Evolutionary conservation across 331 rosid genomes (phyloP).

Genomic region (Prunus yedoensis): DNA sequence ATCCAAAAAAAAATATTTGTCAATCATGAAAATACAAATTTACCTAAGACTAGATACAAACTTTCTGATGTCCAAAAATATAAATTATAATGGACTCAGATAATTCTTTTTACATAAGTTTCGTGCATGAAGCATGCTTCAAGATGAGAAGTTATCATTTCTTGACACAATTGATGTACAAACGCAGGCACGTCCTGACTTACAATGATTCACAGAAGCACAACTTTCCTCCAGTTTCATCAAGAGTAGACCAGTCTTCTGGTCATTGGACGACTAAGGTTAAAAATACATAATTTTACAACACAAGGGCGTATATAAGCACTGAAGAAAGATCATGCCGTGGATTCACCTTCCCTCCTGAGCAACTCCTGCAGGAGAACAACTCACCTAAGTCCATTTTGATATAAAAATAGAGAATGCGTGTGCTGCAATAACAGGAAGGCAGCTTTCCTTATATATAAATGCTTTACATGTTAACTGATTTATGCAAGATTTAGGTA

Average conservation of each 20-base stretch:
- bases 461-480: too few relatives aligned
- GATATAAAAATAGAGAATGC: background rate
- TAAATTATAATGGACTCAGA: background rate
- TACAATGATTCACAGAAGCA: constrained; percentile 2
- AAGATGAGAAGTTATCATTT: background rate
- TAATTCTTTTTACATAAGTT: constrained; percentile 8
- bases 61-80: background rate
- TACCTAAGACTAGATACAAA: background rate
- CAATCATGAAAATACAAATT: background rate
- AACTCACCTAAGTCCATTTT: constrained; percentile 7
- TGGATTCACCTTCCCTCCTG: constrained; percentile 49
- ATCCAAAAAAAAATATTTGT: too few relatives aligned
- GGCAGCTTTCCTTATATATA: background rate
- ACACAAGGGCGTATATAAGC: background rate
- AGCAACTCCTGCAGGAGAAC: constrained; percentile 52
- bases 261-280: background rate
- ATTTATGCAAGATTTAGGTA: background rate
- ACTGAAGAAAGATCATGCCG: constrained; percentile 19
- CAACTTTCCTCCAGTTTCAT: constrained; percentile 13
- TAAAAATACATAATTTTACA: constrained; percentile 17
- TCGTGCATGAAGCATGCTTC: background rate
- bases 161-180: background rate
- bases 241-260: background rate
- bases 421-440: background rate
- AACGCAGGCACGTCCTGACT: background rate